A percentile compares a stretch with the other conserved stretches of the same genome.
These are phyloP conservation scores for Angophora floribunda DNA, from an alignment of 345 rosid genomes.

Conservation along the genomic window DNA sequence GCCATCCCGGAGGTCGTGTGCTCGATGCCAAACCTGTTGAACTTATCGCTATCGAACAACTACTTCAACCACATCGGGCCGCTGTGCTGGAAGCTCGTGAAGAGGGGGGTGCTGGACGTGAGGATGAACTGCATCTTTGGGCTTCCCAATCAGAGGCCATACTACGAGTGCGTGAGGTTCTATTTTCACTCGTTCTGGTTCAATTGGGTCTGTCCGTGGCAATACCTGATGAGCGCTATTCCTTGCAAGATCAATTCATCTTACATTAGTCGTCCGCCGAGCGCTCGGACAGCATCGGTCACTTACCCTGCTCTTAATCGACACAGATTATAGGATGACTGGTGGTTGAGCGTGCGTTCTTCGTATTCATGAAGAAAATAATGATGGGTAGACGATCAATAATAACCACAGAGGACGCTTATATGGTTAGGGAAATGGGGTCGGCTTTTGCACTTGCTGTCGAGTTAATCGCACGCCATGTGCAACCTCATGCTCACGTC, in stretches of 20 bases:
- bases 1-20: slow-evolving; percentile 31
- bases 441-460: neutral
- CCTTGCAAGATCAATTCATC: slow-evolving; percentile 13
- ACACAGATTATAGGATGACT: neutral
- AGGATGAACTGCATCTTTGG: slow-evolving; percentile 24
- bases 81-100: slow-evolving; percentile 14
- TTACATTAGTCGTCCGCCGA: neutral
- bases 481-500: neutral
- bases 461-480: neutral
- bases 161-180: slow-evolving; percentile 9
- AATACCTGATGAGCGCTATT: neutral
- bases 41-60: slow-evolving; percentile 24
- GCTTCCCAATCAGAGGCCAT: slow-evolving; percentile 29
- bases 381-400: neutral
- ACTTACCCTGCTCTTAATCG: neutral
- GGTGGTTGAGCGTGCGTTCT: neutral
- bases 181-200: neutral
- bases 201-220: neutral
- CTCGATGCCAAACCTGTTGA: slow-evolving; percentile 4
- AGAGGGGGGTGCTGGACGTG: slow-evolving; percentile 13
- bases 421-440: neutral
- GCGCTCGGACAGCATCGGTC: neutral
- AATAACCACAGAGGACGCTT: neutral
- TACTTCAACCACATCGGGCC: slow-evolving; percentile 27
- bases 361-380: neutral